Evolutionary conservation across 2,329 filamentous ascomycete species (phyloP), one percentile per base, ranked within the genome.

Genomic region (Simplicillium sp.): DNA sequence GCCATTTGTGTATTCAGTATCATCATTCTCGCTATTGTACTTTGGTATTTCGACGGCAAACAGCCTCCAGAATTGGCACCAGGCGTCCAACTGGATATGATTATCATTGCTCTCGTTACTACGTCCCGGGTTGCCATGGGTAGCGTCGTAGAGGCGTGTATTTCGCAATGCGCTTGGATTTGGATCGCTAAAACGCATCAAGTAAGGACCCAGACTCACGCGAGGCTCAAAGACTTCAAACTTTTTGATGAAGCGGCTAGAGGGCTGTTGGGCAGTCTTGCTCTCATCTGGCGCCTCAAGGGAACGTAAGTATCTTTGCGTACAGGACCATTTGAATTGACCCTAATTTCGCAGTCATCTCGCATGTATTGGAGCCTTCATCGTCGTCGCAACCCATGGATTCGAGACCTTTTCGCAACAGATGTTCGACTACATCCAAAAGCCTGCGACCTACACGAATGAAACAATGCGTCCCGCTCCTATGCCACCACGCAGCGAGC

Each of bases 391-490:
- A 1, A 53, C 55, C 3, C 57, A 61, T 17, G 59, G 59, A 3
- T 63, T 65, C 29, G 61, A 64, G 46, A 60, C 61, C 0, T 62
- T 64, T 42, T 64, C 59, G 2, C 59, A 62, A 42, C 54, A 63
- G 46, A 62, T 64, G 53, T 57, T 63, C 28, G 50, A 49, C 9
- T 59, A 57, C 43, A 50, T 58, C 15, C 50, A 59, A 14, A 40
- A 44, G 12, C 56, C 56, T 1, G 51, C 46, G 3, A 29, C 46
- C 8, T 46, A 51, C 13, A 38, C 43, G 7, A 52, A 50, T 25
- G 41, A 43, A 1, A 43, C 44, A 2, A 35, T 38, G 3, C 46
- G 44, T 15, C 46, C 50, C 1, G 51, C 54, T 6, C 54, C 53
- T 1, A 48, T 53, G 7, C 58, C 56, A 16, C 48, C 51, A 13